Evolutionary conservation across 495 filamentous ascomycete species (phyloP).

Genomic region (Evernia prunastri): DNA sequence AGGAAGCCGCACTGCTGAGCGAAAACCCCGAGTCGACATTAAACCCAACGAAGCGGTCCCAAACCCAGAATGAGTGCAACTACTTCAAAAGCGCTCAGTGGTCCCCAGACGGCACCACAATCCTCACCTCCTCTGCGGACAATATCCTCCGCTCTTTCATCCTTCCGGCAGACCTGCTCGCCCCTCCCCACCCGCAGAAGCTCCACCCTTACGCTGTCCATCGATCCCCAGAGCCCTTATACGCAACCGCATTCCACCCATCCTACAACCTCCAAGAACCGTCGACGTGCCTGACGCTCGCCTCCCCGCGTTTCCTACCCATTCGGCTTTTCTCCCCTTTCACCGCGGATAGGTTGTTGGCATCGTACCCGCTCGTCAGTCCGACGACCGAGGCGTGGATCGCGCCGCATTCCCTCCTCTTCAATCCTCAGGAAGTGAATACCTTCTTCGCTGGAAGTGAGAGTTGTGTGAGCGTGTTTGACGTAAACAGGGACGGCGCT

Average conservation of each 20-base stretch:
- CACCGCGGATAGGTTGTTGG: slow-evolving; percentile 37
- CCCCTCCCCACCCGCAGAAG: slow-evolving; percentile 40
- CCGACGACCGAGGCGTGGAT: slow-evolving; percentile 73
- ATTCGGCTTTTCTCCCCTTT: slow-evolving; percentile 65
- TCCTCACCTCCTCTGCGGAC: slow-evolving; percentile 68
- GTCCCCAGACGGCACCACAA: slow-evolving; percentile 74
- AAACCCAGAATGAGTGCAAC: slow-evolving; percentile 25
- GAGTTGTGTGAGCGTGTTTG: slow-evolving; percentile 70
- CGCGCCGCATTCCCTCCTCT: slow-evolving; percentile 67
- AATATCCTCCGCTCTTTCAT: slow-evolving; percentile 65
- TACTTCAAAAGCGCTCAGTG: slow-evolving; percentile 59
- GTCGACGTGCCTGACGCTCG: slow-evolving; percentile 60
- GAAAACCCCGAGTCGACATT: not conserved
- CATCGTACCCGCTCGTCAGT: slow-evolving; percentile 65
- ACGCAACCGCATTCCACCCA: slow-evolving; percentile 65
- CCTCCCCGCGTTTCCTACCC: slow-evolving; percentile 61
- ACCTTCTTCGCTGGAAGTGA: slow-evolving; percentile 64
- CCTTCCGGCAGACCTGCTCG: slow-evolving; percentile 64
- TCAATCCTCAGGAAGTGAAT: slow-evolving; percentile 50
- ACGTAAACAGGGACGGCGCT: slow-evolving; percentile 58
- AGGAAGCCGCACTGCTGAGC: not conserved
- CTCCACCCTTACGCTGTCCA: slow-evolving; percentile 58
- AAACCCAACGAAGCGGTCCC: not conserved
- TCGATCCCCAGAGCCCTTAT: slow-evolving; percentile 59
- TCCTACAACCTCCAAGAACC: slow-evolving; percentile 60